Base-by-base conservation (phyloP, 768 basidiomycete genomes). In the Pleurotus pulmonarius region DNA sequence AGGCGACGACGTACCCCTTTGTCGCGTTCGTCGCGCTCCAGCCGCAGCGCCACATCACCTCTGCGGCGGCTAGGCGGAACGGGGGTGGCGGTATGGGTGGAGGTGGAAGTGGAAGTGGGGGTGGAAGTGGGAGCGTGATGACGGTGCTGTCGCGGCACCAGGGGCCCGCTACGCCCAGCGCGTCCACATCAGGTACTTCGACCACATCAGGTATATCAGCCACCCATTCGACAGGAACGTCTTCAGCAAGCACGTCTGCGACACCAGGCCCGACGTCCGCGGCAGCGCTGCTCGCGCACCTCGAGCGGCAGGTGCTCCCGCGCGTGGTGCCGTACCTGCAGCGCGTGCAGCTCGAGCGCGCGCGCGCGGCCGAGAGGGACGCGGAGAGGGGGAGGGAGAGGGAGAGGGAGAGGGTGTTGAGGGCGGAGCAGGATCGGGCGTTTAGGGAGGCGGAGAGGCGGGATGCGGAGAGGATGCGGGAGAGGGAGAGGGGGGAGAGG, bases 1-100 rank as follows among this genome's bases (percentile, higher is more conserved):
- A 91, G 65, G 87, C 88, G 2, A 94, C 94, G 1, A 93, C 94
- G 0, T 97, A 90, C 64, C 97, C 96, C 0, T 95, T 95, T 59
- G 78, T 99, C 47, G 91, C 92, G 1, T 99, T 98, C 69, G 69
- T 97, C 47, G 87, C 94, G 1, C 82, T 97, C 47, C 92, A 98
- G 65, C 87, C 92, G 0, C 81, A 81, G 15, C 82, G 83, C 26
- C 75, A 69, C 18, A 67, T 76, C 11, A 61, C 67, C 13, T 63
- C 75, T 4, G 68, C 71, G 20, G 63, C 74, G 4, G 65, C 66
- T 2, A 60, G 76, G 4, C 60, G 20, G 20, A 34, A 8, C 9
- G 29, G 29, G 9, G 9, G 8, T 20, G 20, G 20, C n/a, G n/a
- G n/a, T 26, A 7, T 26, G 29, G 7, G 29, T 29, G 29, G 29